Conservation (phyloP, 2,329 filamentous ascomycete genomes). For the Coleophoma eucalyptorum region DNA sequence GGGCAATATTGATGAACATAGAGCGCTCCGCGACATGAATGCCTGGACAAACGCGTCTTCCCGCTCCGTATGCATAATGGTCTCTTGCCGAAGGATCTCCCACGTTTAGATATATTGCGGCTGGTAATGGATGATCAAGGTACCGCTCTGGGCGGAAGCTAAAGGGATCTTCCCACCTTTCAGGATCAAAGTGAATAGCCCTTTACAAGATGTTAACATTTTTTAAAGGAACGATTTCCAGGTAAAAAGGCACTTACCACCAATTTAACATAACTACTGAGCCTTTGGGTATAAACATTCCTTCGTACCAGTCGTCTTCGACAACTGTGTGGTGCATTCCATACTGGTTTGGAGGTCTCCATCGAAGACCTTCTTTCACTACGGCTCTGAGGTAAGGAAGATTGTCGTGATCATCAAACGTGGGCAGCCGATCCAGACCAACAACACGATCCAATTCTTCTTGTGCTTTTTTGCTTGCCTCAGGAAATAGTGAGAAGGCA, state of each 20-base stretch:
- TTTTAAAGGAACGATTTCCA: background rate
- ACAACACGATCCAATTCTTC: slow-evolving; percentile 36
- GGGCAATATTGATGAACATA: slow-evolving; percentile 24
- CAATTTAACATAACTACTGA: slow-evolving; percentile 34
- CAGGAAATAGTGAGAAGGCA: slow-evolving; percentile 30
- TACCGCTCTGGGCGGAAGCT: slow-evolving; percentile 1
- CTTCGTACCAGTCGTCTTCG: slow-evolving; percentile 39
- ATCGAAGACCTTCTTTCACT: slow-evolving; percentile 34
- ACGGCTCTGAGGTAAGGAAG: slow-evolving; percentile 37
- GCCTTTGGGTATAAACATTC: slow-evolving; percentile 41
- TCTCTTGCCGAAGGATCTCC: too few species aligned
- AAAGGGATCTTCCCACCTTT: background rate
- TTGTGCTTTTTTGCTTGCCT: slow-evolving; percentile 38
- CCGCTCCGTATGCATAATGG: slow-evolving; percentile 27
- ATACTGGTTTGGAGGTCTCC: slow-evolving; percentile 26
- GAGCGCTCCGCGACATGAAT: slow-evolving; percentile 29
- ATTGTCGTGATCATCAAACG: slow-evolving; percentile 30
- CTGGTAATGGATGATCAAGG: background rate
- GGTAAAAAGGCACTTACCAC: slow-evolving; percentile 18
- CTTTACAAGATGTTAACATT: too few species aligned
- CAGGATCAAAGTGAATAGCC: slow-evolving; percentile 3
- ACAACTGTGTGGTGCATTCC: slow-evolving; percentile 31
- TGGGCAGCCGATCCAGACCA: slow-evolving; percentile 31
- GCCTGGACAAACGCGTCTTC: slow-evolving; percentile 28
- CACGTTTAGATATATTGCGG: slow-evolving; percentile 13